A percentile compares a stretch with the other conserved stretches of the same genome.
phyloP scores from a whole-genome alignment of 2,329 filamentous ascomycete species.

The Penicillium glabrum region DNA sequence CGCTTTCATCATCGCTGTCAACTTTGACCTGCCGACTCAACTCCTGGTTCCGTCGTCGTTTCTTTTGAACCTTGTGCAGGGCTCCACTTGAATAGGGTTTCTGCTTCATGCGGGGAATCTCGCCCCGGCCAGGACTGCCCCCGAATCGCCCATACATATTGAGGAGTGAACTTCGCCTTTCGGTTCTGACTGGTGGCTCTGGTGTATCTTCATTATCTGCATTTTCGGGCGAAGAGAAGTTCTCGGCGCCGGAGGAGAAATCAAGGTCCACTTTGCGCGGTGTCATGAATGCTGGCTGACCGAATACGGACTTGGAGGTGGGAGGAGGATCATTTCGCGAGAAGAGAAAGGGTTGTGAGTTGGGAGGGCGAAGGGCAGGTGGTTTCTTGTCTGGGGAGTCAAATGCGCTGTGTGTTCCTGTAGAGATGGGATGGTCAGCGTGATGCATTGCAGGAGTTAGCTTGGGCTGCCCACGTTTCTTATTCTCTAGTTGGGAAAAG shows the following conservation, averaged over 20 bases:
- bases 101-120: slow-evolving; percentile 56
- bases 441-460: neutral
- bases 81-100: slow-evolving; percentile 49
- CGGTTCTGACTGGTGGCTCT: slow-evolving; percentile 35
- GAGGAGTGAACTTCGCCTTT: slow-evolving; percentile 42
- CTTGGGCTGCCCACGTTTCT: slow-evolving; percentile 41
- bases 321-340: slow-evolving; percentile 31
- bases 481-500: slow-evolving; percentile 48
- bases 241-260: slow-evolving; percentile 50
- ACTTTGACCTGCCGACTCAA: slow-evolving; percentile 43
- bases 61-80: slow-evolving; percentile 49
- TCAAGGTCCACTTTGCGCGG: slow-evolving; percentile 49
- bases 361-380: slow-evolving; percentile 50
- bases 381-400: slow-evolving; percentile 51
- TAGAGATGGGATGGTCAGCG: neutral
- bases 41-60: slow-evolving; percentile 49
- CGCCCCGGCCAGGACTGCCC: slow-evolving; percentile 62
- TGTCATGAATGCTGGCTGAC: slow-evolving; percentile 49
- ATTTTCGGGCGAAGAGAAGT: slow-evolving; percentile 46
- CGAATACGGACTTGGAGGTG: slow-evolving; percentile 35
- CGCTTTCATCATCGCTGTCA: slow-evolving; percentile 45
- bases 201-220: slow-evolving; percentile 52
- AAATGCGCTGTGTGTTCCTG: slow-evolving; percentile 43
- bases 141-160: slow-evolving; percentile 45
- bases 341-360: slow-evolving; percentile 53